These are phyloP conservation scores for Fusarium graminum DNA, from an alignment of 2,329 filamentous ascomycete genomes.

Conservation along the genomic window DNA sequence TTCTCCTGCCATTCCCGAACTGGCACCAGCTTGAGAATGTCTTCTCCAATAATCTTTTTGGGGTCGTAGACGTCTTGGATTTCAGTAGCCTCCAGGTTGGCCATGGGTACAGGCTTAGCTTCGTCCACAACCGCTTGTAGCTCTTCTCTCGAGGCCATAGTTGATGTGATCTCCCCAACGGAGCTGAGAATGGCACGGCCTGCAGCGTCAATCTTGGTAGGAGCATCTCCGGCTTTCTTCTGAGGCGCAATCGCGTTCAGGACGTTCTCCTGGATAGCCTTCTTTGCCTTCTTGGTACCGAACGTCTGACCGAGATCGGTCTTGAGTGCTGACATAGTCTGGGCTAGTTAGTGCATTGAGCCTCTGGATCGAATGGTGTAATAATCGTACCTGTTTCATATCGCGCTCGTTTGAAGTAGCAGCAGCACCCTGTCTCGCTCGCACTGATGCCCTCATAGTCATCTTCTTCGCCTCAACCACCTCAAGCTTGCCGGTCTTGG, in stretches of 20 bases:
- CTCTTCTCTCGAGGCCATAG: slow-evolving; percentile 76
- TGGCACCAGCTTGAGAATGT: slow-evolving; percentile 75
- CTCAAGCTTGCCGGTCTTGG: slow-evolving; percentile 68
- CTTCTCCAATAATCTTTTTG: slow-evolving; percentile 73
- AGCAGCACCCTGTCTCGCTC: slow-evolving; percentile 65
- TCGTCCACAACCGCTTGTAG: slow-evolving; percentile 74
- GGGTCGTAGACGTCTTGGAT: slow-evolving; percentile 81
- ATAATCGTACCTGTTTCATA: slow-evolving; percentile 47
- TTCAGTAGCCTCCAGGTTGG: slow-evolving; percentile 75
- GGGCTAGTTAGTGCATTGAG: slow-evolving; percentile 44
- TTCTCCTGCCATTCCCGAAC: slow-evolving; percentile 81
- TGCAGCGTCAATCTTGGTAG: slow-evolving; percentile 67
- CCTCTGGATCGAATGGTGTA: background rate
- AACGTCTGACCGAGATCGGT: slow-evolving; percentile 82
- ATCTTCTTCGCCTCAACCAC: slow-evolving; percentile 75
- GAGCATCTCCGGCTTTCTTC: slow-evolving; percentile 52
- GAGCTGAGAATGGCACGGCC: slow-evolving; percentile 72
- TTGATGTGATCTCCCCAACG: slow-evolving; percentile 71
- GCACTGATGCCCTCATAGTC: slow-evolving; percentile 69
- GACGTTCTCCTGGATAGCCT: slow-evolving; percentile 76
- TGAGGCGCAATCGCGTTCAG: slow-evolving; percentile 76
- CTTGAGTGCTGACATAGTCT: slow-evolving; percentile 72
- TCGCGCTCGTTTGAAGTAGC: slow-evolving; percentile 58
- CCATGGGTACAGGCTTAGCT: slow-evolving; percentile 78
- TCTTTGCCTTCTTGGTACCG: slow-evolving; percentile 87